Evolutionary conservation across 306 rosid species (phyloP), one percentile per base, ranked within the genome.

Genomic region (Ceratonia siliqua): DNA sequence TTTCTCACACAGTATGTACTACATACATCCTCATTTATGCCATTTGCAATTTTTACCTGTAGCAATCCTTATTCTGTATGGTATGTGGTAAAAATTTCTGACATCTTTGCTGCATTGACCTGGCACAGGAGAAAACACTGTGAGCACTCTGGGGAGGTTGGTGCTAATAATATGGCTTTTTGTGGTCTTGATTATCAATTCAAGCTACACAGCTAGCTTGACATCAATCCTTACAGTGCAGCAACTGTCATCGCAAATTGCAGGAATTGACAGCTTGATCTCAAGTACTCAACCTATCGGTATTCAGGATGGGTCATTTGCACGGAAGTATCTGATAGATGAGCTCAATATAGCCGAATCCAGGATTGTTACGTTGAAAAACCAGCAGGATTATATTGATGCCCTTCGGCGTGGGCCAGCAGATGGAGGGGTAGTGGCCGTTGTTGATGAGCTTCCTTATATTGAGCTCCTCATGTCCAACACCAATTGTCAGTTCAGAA

Each of bases 151-250:
- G 11, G 98, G 96, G 63, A 82, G 98, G 62, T 48, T 87, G 77
- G 96, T 93, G 83, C 89, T 93, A 74, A 57, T 93, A 15, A 78
- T 93, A 82, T 93, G 98, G 98, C 87, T 90, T 27, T 93, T 90
- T 77, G 93, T 93, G 68, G 98, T 93, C 85, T 82, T 93, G 52
- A 89, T 93, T 22, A 93, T 93, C 83, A 93, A 86, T 79, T 93
- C 98, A 30, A 93, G 98, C 84, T 93, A 93, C 84, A 89, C 95
- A 5, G 97, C 98, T 82, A 90, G 95, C 84, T 89, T 93, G 89
- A 93, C 98, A 13, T 93, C 97, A 8, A 93, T 90, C 87, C 96
- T 90, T 73, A 90, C 95, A 0, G 90, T 89, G 76, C 89, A 85
- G 72, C 89, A 90, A 82, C 83, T 93, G 21, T 68, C 97, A 2